Evolutionary conservation across 1,284 basidiomycete species (phyloP).

Genomic region (Malassezia globosa): DNA sequence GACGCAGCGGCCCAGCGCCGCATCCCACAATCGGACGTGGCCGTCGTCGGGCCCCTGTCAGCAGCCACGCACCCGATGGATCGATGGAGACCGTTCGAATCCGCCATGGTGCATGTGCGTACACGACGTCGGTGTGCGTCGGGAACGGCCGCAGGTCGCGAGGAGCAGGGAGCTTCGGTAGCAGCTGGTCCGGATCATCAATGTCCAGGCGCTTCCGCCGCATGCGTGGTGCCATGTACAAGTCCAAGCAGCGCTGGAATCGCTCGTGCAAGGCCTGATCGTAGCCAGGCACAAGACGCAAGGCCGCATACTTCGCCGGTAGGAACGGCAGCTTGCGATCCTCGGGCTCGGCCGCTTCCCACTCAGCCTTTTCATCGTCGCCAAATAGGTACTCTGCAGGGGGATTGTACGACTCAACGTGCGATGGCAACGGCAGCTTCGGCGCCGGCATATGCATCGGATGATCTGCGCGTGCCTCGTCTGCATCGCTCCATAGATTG

Average conservation of each 20-base stretch:
- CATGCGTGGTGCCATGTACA: conserved; percentile 90
- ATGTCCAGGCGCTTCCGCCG: conserved; percentile 45
- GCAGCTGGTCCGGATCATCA: conserved; percentile 62
- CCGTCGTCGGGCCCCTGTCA: conserved; percentile 87
- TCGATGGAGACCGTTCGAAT: conserved; percentile 70
- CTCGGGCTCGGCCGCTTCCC: conserved; percentile 74
- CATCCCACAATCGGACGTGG: conserved; percentile 79
- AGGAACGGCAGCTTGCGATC: conserved; percentile 83
- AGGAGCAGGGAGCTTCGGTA: conserved; percentile 91
- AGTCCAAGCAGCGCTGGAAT: conserved; percentile 85
- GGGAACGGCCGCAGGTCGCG: conserved; percentile 90
- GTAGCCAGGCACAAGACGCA: conserved; percentile 86
- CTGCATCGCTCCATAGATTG: conserved; percentile 68
- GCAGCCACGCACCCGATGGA: conserved; percentile 78
- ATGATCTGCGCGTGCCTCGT: conserved; percentile 51
- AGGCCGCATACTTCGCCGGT: conserved; percentile 70
- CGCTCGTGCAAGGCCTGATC: conserved; percentile 83
- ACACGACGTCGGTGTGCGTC: conserved; percentile 64
- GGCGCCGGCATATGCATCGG: conserved; percentile 73
- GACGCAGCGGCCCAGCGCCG: conserved; percentile 78
- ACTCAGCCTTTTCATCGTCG: conserved; percentile 68
- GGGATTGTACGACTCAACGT: conserved; percentile 95
- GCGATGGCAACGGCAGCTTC: conserved; percentile 74
- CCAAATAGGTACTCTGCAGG: conserved; percentile 94
- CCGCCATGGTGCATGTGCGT: conserved; percentile 56